Evolutionary conservation across 805 yeast species (phyloP).

Genomic region (Yarrowia sp.): DNA sequence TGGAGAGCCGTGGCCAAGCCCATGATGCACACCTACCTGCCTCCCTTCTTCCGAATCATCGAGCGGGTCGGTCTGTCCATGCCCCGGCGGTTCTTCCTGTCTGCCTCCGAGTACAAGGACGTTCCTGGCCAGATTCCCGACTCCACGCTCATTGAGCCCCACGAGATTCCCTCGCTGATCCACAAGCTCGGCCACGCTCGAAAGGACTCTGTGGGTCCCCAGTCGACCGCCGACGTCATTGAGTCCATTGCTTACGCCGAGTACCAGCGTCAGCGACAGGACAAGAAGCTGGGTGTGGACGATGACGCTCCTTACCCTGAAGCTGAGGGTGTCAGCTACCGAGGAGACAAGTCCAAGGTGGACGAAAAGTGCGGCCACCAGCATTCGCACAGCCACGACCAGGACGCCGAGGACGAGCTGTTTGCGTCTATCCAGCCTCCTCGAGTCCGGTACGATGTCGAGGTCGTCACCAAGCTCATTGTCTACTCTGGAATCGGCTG

Average conservation of each 20-base stretch:
- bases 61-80: constrained; percentile 51
- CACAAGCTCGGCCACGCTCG: constrained; percentile 46
- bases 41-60: constrained; percentile 61
- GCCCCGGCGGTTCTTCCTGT: constrained; percentile 53
- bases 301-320: constrained; percentile 19
- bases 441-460: constrained; percentile 67
- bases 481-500: constrained; percentile 83
- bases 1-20: constrained; percentile 84
- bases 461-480: constrained; percentile 74
- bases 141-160: constrained; percentile 47
- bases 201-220: constrained; percentile 54
- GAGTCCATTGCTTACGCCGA: constrained; percentile 51
- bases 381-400: constrained; percentile 6
- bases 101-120: constrained; percentile 51
- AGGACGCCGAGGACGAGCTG: constrained; percentile 42
- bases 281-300: constrained; percentile 19
- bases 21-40: constrained; percentile 61
- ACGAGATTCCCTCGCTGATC: constrained; percentile 48
- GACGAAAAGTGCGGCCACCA: constrained; percentile 27
- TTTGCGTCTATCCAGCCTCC: constrained; percentile 47
- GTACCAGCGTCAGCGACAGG: constrained; percentile 44
- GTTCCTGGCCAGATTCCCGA: constrained; percentile 51
- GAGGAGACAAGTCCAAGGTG: constrained; percentile 17
- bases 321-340: constrained; percentile 14
- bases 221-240: constrained; percentile 53